phyloP scores from a whole-genome alignment of 495 filamentous ascomycete species.

The Daldinia loculata region DNA sequence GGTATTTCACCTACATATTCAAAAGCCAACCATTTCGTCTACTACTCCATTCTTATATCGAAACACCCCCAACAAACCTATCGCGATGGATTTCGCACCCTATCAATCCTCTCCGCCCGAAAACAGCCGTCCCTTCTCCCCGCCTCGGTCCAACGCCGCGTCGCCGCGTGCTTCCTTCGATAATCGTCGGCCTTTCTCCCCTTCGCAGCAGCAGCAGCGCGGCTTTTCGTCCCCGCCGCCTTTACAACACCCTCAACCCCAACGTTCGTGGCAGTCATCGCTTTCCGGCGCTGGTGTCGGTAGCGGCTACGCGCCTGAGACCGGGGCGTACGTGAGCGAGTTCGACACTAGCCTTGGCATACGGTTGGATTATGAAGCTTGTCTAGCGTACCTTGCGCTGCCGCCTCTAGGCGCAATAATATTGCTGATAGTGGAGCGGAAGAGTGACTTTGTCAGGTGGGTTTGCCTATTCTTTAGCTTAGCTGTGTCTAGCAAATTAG shows the following conservation, averaged over 20 bases:
- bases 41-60: neutral
- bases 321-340: slow-evolving; percentile 60
- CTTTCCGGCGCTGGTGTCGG: slow-evolving; percentile 6
- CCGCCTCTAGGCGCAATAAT: slow-evolving; percentile 89
- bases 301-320: slow-evolving; percentile 23
- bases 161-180: slow-evolving; percentile 63
- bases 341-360: slow-evolving; percentile 78
- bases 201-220: slow-evolving; percentile 45
- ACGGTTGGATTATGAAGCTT: slow-evolving; percentile 81
- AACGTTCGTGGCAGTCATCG: slow-evolving; percentile 55
- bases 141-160: slow-evolving; percentile 59
- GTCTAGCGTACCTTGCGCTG: slow-evolving; percentile 85
- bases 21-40: neutral
- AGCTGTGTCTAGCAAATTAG: neutral
- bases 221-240: slow-evolving; percentile 55
- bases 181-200: slow-evolving; percentile 57
- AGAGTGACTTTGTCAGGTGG: slow-evolving; percentile 95
- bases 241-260: slow-evolving; percentile 60
- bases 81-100: slow-evolving; percentile 88
- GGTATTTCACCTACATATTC: too few relatives aligned
- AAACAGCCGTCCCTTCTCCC: slow-evolving; percentile 75
- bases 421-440: slow-evolving; percentile 85
- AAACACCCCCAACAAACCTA: neutral
- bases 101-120: slow-evolving; percentile 91
- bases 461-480: slow-evolving; percentile 41